Evolutionary conservation across 805 yeast genomes (phyloP).

Genomic region (Yamadazyma phyllophila): DNA sequence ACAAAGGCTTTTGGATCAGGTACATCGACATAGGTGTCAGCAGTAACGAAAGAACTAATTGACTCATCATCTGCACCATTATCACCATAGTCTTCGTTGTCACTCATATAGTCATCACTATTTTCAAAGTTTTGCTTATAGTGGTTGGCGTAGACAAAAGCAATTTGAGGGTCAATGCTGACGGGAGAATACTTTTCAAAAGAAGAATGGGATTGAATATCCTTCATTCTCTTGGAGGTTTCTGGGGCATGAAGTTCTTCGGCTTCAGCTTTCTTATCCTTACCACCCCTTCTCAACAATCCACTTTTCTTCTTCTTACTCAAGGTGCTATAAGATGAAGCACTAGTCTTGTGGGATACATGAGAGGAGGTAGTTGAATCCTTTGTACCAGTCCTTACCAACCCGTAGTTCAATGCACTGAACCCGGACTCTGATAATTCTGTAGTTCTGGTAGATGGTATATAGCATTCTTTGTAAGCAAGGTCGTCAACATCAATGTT

Average conservation of each 20-base stretch:
- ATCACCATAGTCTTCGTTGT: constrained; percentile 15
- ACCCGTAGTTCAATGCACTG: constrained; percentile 16
- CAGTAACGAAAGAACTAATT: constrained; percentile 33
- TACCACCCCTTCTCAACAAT: constrained; percentile 10
- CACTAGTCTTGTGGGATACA: constrained; percentile 26
- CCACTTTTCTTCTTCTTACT: constrained; percentile 30
- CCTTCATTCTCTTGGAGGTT: constrained; percentile 26
- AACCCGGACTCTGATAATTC: constrained; percentile 15
- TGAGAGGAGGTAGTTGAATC: constrained; percentile 24
- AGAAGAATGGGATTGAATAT: constrained; percentile 26
- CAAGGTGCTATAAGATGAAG: constrained; percentile 16
- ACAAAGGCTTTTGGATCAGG: constrained; percentile 14
- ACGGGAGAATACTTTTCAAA: constrained; percentile 23
- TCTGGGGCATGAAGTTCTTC: constrained; percentile 14
- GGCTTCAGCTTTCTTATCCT: constrained; percentile 5
- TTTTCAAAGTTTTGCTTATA: constrained; percentile 20
- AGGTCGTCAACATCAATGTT: constrained; percentile 28
- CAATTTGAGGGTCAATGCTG: constrained; percentile 19
- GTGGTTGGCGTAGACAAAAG: constrained; percentile 20
- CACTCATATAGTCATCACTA: constrained; percentile 20
- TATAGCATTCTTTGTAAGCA: constrained; percentile 27
- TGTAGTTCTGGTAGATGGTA: constrained; percentile 23
- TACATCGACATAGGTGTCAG: constrained; percentile 22
- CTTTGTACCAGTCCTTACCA: constrained; percentile 22
- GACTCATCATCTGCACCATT: constrained; percentile 23